Evolutionary conservation across 257 asterid genomes (phyloP).

Genomic region (Nicotiana tabacum): DNA sequence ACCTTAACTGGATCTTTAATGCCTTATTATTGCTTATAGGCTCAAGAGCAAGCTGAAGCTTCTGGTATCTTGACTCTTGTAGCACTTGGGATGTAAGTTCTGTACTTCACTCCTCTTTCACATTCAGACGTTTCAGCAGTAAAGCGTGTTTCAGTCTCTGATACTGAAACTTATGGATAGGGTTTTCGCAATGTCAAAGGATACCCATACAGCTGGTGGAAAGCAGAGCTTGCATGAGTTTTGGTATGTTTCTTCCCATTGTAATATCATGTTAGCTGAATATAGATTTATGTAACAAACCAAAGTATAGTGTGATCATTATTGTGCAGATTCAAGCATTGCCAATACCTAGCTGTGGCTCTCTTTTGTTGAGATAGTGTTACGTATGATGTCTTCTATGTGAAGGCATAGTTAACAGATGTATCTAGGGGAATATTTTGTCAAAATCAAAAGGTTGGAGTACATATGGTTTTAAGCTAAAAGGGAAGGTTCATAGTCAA

Average conservation of each 20-base stretch:
- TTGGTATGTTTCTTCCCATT: slow-evolving; percentile 8
- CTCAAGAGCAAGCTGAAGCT: slow-evolving; percentile 15
- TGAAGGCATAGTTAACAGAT: background rate
- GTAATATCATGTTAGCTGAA: background rate
- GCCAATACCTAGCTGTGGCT: background rate
- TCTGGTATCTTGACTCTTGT: slow-evolving; percentile 16
- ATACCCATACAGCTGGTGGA: slow-evolving; percentile 10
- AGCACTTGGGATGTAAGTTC: slow-evolving; percentile 16
- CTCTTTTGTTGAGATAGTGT: background rate
- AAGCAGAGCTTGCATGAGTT: slow-evolving; percentile 17
- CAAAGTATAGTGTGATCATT: background rate
- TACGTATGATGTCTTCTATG: background rate
- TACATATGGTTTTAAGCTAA: background rate
- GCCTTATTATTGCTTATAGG: slow-evolving; percentile 5
- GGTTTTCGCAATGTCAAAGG: slow-evolving; percentile 10
- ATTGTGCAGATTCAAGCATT: background rate
- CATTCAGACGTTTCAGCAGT: background rate
- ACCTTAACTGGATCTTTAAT: background rate
- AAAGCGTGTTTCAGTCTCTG: background rate
- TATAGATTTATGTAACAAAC: background rate
- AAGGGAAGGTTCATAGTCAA: background rate
- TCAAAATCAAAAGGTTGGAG: slow-evolving; percentile 2
- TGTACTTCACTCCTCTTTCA: background rate
- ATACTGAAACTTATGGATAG: background rate
- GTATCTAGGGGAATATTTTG: background rate